Base-by-base conservation (phyloP, 495 filamentous ascomycete species). In the Tuber calosporum region DNA sequence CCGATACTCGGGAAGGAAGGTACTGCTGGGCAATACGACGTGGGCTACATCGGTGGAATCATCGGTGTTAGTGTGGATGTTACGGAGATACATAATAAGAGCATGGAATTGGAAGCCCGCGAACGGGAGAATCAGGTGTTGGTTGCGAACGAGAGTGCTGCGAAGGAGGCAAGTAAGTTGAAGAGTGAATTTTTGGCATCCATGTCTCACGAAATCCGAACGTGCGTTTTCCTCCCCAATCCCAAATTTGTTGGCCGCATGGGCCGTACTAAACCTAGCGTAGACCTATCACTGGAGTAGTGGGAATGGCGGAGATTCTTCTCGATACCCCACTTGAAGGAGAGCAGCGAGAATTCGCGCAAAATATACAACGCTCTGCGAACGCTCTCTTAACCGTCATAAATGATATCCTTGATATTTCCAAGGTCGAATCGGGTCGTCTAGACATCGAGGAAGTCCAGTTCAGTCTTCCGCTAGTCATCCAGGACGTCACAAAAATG, bases 171-270 rank as follows among this genome's bases (percentile, higher is more conserved):
- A 15, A 90, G 87, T 74, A 84, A 87, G 75, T 84, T 93, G 39
- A 91, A 91, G 82, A 87, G 84, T 74, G 89, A 90, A 75, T 90
- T 90, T 80, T 82, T 90, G n/a, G 88, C 88, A 2, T 90, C 88
- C 83, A 96, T 96, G 92, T 91, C 89, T 36, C 93, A 96, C 82
- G 93, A 96, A 82, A 92, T 97, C 72, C 87, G 93, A 62, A 96
- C 93, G 4, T 94, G 92, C 0, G 87, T 97, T 74, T 94, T 93
- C 42, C 70, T 68, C 53, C 19, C 62, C 17, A 40, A 26, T 7
- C 36, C 38, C 62, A 3, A 37, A 20, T 11, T 58, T 34, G 66
- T 71, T 69, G 22, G n/a, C 8, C 19, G 15, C 5, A 19, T 62
- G 43, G 43, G 34, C 17, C 34, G 13, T 36, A 4, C 43, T 45